Conservation (phyloP, 257 asterid species). For the Plantago ovata region DNA sequence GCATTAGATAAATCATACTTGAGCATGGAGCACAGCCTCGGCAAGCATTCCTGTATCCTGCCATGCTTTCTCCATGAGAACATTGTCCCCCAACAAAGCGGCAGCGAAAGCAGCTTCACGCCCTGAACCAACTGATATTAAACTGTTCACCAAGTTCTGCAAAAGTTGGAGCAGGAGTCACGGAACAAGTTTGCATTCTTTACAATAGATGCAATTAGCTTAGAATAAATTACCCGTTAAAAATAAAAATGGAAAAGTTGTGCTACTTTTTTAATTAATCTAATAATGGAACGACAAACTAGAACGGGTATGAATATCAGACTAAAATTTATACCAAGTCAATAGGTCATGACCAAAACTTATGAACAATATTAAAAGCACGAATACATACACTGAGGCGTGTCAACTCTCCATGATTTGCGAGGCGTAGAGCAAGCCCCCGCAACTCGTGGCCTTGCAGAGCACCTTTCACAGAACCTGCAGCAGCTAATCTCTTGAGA, state of each 20-base stretch:
- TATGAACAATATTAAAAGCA: conserved; percentile 7
- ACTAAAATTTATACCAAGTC: no score
- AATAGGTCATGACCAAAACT: no score
- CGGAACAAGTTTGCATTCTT: conserved; percentile 3
- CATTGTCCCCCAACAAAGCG: conserved; percentile 91
- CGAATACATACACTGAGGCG: conserved; percentile 74
- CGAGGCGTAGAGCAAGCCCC: conserved; percentile 93
- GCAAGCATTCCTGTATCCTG: conserved; percentile 98
- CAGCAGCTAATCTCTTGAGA: conserved; percentile 95
- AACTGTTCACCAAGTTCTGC: conserved; percentile 88
- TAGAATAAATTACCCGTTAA: no score
- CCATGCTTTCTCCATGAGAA: conserved; percentile 98
- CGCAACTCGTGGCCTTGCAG: conserved; percentile 82
- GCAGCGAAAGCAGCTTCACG: conserved; percentile 98
- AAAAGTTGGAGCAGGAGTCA: conserved; percentile 15
- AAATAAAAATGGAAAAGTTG: neutral
- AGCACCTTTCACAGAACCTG: conserved; percentile 98
- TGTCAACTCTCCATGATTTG: conserved; percentile 96
- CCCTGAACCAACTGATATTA: conserved; percentile 88
- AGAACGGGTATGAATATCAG: no score
- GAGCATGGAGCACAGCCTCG: conserved; percentile 96
- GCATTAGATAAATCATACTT: conserved; percentile 34
- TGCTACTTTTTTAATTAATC: no score
- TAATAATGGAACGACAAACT: no score
- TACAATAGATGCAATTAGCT: neutral